Percentiles rank a stretch among this genome's conserved stretches.
Conservation (phyloP, 495 filamentous ascomycete species). For the Peziza echinospora region DNA sequence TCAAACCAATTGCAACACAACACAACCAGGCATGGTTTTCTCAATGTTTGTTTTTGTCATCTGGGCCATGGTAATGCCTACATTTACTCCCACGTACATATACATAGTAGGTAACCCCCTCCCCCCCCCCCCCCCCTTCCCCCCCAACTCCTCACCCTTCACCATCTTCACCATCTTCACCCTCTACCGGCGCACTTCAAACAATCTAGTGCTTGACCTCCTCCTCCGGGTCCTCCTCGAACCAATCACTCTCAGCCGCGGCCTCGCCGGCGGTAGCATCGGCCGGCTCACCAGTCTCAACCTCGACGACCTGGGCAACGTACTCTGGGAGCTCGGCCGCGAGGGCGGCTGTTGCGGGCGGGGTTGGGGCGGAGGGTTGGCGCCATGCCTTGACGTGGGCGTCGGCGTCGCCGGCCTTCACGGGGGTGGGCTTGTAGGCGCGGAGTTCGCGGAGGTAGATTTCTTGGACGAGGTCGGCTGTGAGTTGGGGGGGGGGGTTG, state of each 20-base stretch:
- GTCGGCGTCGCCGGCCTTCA: constrained; percentile 71
- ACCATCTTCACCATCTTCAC: too few relatives aligned
- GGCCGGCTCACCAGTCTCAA: constrained; percentile 75
- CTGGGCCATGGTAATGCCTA: too few relatives aligned
- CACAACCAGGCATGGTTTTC: too few relatives aligned
- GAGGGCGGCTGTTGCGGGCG: constrained; percentile 48
- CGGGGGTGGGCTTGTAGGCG: constrained; percentile 62
- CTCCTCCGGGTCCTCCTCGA: constrained; percentile 39
- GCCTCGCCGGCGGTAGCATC: constrained; percentile 27
- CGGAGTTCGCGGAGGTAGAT: constrained; percentile 90
- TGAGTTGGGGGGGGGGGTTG: constrained; percentile 22
- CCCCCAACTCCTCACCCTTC: too few relatives aligned
- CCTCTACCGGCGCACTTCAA: too few relatives aligned
- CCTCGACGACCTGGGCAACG: constrained; percentile 76
- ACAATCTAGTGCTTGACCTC: constrained; percentile 5
- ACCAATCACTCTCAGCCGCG: constrained; percentile 47
- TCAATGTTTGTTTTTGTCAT: too few relatives aligned
- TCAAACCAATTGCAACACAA: too few relatives aligned
- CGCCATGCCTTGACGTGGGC: constrained; percentile 80
- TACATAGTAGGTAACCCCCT: too few relatives aligned
- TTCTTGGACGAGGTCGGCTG: constrained; percentile 89
- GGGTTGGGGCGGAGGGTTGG: constrained; percentile 53
- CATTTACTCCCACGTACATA: too few relatives aligned
- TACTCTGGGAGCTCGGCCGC: constrained; percentile 79
- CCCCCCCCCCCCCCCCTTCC: too few relatives aligned